Percentiles rank a stretch among this genome's conserved stretches.
Evolutionary conservation across 2,329 filamentous ascomycete genomes (phyloP).

Genomic region (Trichoderma asperellum): DNA sequence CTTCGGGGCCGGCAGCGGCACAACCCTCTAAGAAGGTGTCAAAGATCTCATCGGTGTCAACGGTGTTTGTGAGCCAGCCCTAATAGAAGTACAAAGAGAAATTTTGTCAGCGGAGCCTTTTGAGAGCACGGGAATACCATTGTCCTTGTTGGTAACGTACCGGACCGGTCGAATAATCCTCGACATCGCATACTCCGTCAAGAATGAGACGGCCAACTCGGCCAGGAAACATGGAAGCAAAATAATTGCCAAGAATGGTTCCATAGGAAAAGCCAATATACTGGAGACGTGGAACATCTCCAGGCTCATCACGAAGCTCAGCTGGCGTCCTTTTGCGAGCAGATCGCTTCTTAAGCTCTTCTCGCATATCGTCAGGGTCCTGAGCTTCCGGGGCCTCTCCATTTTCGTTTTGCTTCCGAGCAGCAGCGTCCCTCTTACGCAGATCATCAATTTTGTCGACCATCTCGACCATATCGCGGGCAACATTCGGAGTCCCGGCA

Average conservation of each 20-base stretch:
- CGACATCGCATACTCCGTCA: conserved; percentile 44
- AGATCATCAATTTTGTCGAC: conserved; percentile 47
- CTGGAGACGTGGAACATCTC: conserved; percentile 40
- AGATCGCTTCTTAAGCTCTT: conserved; percentile 30
- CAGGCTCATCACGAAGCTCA: background rate
- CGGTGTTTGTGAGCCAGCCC: conserved; percentile 44
- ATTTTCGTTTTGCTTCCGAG: background rate
- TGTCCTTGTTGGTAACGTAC: conserved; percentile 35
- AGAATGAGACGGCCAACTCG: conserved; percentile 48
- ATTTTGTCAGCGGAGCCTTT: background rate
- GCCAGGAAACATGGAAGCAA: conserved; percentile 44
- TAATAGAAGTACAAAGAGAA: conserved; percentile 19
- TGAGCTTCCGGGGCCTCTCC: background rate
- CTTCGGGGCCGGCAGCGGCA: conserved; percentile 36
- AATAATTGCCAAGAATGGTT: conserved; percentile 42
- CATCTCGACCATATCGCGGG: conserved; percentile 50
- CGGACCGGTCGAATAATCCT: conserved; percentile 42
- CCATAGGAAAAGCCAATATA: conserved; percentile 58
- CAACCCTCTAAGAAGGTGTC: conserved; percentile 44
- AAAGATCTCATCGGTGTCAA: conserved; percentile 44
- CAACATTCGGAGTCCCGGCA: conserved; percentile 46
- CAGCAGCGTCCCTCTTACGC: conserved; percentile 29
- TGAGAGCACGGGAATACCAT: background rate
- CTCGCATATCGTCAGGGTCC: background rate
- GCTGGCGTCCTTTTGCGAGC: background rate